Conservation (phyloP, 768 basidiomycete species). For the Tricholoma hemisulphureum region DNA sequence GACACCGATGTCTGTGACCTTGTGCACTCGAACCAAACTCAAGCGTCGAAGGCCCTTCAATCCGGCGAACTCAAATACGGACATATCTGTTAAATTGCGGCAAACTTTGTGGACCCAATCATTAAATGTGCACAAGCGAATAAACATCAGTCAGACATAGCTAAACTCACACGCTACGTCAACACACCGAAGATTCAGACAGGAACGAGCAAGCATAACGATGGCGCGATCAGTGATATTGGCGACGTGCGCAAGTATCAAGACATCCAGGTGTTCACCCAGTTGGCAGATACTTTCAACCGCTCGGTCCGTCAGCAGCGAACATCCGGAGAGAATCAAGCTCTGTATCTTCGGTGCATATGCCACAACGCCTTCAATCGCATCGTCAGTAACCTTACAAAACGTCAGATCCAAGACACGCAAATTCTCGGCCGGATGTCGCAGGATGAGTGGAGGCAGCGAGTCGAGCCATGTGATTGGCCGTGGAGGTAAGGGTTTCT, state of each 20-base stretch:
- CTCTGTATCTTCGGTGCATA: constrained; percentile 78
- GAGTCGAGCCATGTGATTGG: constrained; percentile 61
- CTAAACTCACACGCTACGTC: constrained; percentile 81
- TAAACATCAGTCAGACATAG: constrained; percentile 9
- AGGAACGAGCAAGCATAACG: constrained; percentile 64
- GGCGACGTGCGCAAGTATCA: constrained; percentile 77
- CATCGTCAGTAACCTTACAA: constrained; percentile 74
- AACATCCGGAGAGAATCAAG: constrained; percentile 77
- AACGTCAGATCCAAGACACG: constrained; percentile 76
- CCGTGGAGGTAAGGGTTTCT: constrained; percentile 55
- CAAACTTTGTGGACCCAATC: constrained; percentile 56
- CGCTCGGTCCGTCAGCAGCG: constrained; percentile 66
- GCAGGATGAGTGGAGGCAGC: constrained; percentile 62
- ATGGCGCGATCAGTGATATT: constrained; percentile 80
- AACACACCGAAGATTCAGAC: constrained; percentile 72
- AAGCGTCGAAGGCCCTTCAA: constrained; percentile 71
- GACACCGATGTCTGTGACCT: constrained; percentile 81
- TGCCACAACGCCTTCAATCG: constrained; percentile 68
- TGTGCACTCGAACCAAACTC: constrained; percentile 76
- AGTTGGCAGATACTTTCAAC: constrained; percentile 68
- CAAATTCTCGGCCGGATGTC: constrained; percentile 67
- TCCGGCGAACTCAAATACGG: constrained; percentile 75
- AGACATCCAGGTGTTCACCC: constrained; percentile 71
- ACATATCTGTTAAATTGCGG: constrained; percentile 78
- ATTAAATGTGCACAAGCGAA: not conserved